Conservation (phyloP, 2,329 filamentous ascomycete genomes). For the Colletotrichum eleusines region DNA sequence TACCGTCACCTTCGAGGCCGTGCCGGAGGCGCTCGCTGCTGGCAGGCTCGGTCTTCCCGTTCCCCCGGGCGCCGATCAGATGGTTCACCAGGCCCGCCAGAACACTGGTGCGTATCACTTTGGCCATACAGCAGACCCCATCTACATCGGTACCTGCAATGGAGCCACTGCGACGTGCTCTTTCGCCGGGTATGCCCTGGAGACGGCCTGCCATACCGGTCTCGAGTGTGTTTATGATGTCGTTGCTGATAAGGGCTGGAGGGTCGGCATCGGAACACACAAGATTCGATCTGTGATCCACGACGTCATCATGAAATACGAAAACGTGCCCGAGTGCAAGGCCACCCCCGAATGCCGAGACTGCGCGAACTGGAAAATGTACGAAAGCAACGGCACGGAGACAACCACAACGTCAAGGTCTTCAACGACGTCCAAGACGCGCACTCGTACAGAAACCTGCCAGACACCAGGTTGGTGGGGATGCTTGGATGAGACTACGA, state of each 20-base stretch:
- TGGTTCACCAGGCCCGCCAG: slow-evolving; percentile 76
- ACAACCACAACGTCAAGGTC: slow-evolving; percentile 73
- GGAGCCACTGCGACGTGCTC: slow-evolving; percentile 90
- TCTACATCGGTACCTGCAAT: slow-evolving; percentile 95
- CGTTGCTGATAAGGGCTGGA: slow-evolving; percentile 90
- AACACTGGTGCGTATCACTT: slow-evolving; percentile 89
- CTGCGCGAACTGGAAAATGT: slow-evolving; percentile 94
- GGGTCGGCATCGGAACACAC: slow-evolving; percentile 90
- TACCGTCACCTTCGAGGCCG: slow-evolving; percentile 92
- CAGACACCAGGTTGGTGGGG: slow-evolving; percentile 95
- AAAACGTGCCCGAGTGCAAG: slow-evolving; percentile 81
- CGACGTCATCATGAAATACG: slow-evolving; percentile 87
- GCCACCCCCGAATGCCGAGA: slow-evolving; percentile 86
- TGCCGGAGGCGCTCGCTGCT: slow-evolving; percentile 90
- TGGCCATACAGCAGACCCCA: slow-evolving; percentile 94
- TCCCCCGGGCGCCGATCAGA: slow-evolving; percentile 81
- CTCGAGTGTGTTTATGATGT: slow-evolving; percentile 92
- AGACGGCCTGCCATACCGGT: slow-evolving; percentile 92
- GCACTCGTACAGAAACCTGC: slow-evolving; percentile 84
- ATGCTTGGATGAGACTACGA: slow-evolving; percentile 75
- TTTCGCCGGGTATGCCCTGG: slow-evolving; percentile 91
- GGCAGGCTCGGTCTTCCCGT: slow-evolving; percentile 85
- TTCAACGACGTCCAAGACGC: slow-evolving; percentile 67
- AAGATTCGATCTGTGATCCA: slow-evolving; percentile 89
- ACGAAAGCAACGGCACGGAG: slow-evolving; percentile 89